Evolutionary conservation across 371 early-diverging fungal genomes (phyloP), one percentile per base, ranked within the genome.

Genomic region (Circinella umbellata): DNA sequence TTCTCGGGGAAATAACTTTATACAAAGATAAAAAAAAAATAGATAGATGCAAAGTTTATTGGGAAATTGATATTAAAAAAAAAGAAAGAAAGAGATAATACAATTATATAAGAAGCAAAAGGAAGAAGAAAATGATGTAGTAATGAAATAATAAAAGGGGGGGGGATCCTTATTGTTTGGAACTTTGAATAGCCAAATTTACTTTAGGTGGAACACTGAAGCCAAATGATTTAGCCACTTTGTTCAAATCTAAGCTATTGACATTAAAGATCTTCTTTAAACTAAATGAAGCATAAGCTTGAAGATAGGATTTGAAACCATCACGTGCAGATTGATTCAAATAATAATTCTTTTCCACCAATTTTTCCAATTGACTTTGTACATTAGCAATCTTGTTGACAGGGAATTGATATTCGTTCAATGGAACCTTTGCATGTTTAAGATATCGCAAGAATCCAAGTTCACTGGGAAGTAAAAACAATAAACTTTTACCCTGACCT

Each of bases 381-480:
- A 98, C 96, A 78, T 98, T 97, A 77, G 98, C 92, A 68, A 98
- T 90, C 88, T 98, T 98, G 84, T 78, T 90, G 4, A 86, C 73
- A 34, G 98, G 98, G 90, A 98, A 98, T 79, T 98, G 94, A 84
- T 95, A 99, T 85, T 98, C 99, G 85, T 99, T 98, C 73, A 98
- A 89, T 11, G 95, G 97, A 4, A 97, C 96, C 81, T 97, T 95
- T 76, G 96, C 95, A 67, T 97, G 94, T 83, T 99, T 99, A 65
- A 99, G 85, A 77, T 92, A 98, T 67, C 97, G 91, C 71, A 99
- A 88, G 86, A 98, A 98, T 8, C 96, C 93, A 73, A 83, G 85
- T 79, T 99, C 98, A 76, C 91, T 90, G 13, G 98, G 98, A 70
- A 96, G 73, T 36, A 98, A 80, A 73, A 98, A 95, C 49, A 96